Evolutionary conservation across 1,284 basidiomycete genomes (phyloP), one percentile per base, ranked within the genome.

Genomic region (Cystobasidium slooffiae): DNA sequence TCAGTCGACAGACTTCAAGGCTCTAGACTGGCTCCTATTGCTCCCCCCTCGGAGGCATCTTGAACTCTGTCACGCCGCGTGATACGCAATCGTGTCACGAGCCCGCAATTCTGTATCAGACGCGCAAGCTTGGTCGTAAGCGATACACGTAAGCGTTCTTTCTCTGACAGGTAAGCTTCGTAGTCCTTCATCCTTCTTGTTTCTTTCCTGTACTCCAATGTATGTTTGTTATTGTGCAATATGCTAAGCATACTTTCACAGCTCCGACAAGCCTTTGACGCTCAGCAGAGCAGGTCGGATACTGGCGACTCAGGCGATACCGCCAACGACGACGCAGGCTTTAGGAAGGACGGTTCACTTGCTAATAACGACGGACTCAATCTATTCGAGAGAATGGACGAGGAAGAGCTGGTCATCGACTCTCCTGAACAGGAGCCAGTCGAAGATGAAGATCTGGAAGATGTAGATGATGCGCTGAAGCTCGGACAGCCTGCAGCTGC

Each of bases 321-420:
- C 7, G 37, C n/a, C 64, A 47, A 24, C 53, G 51, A 63, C 61
- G 46, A 63, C 46, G 46, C 61, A 63, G 47, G 20, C 20, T 63
- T 24, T 41, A 49, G 31, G 44, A 8, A 63, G 31, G 61, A 63
- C 61, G 61, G 61, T 18, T 43, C 61, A 12, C 46, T 63, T 46
- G 61, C 61, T 49, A 58, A 16, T 39, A 46, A n/a, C 20, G 3
- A 56, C 47, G 68, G 56, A 14, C 56, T 46, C 37, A 68, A 62
- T 44, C 18, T 46, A 6, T 52, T 47, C 22, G 56, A 37, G 31
- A 69, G 64, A 65, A 77, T 79, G 78, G 78, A 79, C 46, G 78
- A 79, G 52, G 78, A 79, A 49, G 72, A 74, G 14, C 74, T 79
- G 37, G 77, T 78, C 58, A 76, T 79, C 62, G 78, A 79, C 70